A percentile compares a stretch with the other conserved stretches of the same genome.
Conservation (phyloP, 805 yeast genomes). For the Candida qinlingensis region DNA sequence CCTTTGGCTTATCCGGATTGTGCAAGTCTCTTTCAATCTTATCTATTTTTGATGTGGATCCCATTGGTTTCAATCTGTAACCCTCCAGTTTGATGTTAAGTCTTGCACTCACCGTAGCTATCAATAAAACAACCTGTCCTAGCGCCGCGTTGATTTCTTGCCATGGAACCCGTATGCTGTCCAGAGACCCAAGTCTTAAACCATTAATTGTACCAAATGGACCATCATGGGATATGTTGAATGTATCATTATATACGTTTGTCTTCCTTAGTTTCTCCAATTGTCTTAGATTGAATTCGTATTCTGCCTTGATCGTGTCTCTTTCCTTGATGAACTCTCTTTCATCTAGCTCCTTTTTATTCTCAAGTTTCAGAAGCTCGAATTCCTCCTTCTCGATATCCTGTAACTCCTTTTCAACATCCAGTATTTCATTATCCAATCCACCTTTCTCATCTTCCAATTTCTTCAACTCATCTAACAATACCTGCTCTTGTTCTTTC, state of each 20-base stretch:
- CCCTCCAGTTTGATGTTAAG: conserved; percentile 50
- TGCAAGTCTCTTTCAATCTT: conserved; percentile 37
- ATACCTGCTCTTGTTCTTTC: conserved; percentile 37
- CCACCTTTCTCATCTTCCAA: conserved; percentile 36
- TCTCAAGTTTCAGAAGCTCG: conserved; percentile 43
- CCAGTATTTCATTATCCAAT: conserved; percentile 19
- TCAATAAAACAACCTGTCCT: conserved; percentile 72
- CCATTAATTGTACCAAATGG: conserved; percentile 86
- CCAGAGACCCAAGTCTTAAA: conserved; percentile 67
- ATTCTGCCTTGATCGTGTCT: conserved; percentile 57
- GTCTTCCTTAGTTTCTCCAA: conserved; percentile 67
- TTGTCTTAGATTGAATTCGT: conserved; percentile 57
- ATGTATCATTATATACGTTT: conserved; percentile 80
- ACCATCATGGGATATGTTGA: conserved; percentile 79
- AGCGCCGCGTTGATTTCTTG: conserved; percentile 87
- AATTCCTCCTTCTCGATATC: conserved; percentile 43
- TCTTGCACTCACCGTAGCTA: conserved; percentile 57
- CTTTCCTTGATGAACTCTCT: conserved; percentile 46
- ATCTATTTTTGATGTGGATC: conserved; percentile 75
- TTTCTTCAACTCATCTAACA: conserved; percentile 40
- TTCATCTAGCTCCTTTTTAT: conserved; percentile 50
- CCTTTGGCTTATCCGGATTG: conserved; percentile 29
- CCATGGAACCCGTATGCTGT: conserved; percentile 68
- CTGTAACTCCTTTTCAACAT: conserved; percentile 43
- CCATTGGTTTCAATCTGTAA: conserved; percentile 73